A percentile compares a stretch with the other conserved stretches of the same genome.
Evolutionary conservation across 108 stramenopile species (phyloP).

Genomic region (Skeletonema costatum): DNA sequence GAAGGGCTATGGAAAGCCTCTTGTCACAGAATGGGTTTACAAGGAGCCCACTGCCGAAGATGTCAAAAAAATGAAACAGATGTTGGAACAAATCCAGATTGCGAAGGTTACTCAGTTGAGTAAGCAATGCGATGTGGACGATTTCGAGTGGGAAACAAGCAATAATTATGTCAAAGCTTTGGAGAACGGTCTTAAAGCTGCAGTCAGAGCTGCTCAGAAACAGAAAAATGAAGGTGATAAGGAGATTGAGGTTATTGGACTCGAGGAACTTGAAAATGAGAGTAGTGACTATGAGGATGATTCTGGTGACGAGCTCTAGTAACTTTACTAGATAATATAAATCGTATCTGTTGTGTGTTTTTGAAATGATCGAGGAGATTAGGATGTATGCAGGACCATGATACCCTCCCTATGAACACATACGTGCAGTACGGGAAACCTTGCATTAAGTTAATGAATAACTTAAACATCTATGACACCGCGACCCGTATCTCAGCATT

Average conservation of each 20-base stretch:
- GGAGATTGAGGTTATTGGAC: neutral
- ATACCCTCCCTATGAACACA: no score
- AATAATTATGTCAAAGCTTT: neutral
- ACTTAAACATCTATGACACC: no score
- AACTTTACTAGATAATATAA: no score
- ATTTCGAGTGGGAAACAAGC: neutral
- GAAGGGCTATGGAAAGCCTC: neutral
- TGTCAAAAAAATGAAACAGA: neutral
- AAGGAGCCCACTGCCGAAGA: conserved; percentile 6
- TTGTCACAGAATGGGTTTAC: neutral
- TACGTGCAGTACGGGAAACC: no score
- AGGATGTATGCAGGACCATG: no score
- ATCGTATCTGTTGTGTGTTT: no score
- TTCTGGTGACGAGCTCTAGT: no score
- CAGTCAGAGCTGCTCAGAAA: neutral
- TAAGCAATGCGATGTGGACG: neutral
- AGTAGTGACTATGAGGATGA: neutral
- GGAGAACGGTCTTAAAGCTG: neutral
- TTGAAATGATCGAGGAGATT: no score
- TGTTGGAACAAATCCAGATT: neutral
- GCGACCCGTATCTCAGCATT: no score
- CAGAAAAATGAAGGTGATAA: neutral
- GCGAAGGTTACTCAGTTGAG: neutral
- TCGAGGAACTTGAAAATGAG: neutral
- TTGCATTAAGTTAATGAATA: no score